Evolutionary conservation across 768 basidiomycete species (phyloP).

Genomic region (Termitomyces sp.): DNA sequence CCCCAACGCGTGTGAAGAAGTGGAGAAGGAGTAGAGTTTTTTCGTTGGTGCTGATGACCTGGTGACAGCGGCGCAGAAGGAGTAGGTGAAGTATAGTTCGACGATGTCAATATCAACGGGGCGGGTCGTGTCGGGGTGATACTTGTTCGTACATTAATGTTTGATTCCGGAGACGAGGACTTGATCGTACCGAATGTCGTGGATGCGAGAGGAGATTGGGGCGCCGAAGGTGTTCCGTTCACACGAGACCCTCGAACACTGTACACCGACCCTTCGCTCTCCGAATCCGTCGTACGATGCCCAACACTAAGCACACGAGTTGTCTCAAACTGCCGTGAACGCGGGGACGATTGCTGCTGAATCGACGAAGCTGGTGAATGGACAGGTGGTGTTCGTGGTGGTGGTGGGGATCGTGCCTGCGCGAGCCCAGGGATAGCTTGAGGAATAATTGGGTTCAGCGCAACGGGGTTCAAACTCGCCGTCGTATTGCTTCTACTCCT

Average conservation of each 20-base stretch:
- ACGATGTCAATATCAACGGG: constrained; percentile 20
- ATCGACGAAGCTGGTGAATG: not conserved
- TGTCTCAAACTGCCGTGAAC: not conserved
- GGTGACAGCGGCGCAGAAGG: not conserved
- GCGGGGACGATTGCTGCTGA: not conserved
- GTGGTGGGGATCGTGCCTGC: not conserved
- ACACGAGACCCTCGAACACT: not conserved
- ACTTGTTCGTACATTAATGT: not conserved
- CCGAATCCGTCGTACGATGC: constrained; percentile 1
- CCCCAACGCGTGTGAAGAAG: constrained; percentile 37
- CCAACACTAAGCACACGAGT: not conserved
- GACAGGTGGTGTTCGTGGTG: not conserved
- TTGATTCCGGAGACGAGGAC: not conserved
- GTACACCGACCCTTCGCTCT: not conserved
- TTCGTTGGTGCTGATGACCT: not conserved
- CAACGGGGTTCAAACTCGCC: constrained; percentile 9
- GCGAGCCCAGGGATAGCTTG: not conserved
- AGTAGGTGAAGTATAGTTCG: not conserved
- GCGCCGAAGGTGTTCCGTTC: not conserved
- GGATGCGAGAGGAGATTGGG: not conserved
- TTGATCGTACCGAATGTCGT: not conserved
- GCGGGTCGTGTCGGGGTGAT: constrained; percentile 19
- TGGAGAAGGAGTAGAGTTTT: constrained; percentile 20
- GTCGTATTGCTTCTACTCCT: constrained; percentile 13
- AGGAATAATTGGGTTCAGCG: not conserved